Base-by-base conservation (phyloP, 2,329 filamentous ascomycete species). In the Apiospora aurea region DNA sequence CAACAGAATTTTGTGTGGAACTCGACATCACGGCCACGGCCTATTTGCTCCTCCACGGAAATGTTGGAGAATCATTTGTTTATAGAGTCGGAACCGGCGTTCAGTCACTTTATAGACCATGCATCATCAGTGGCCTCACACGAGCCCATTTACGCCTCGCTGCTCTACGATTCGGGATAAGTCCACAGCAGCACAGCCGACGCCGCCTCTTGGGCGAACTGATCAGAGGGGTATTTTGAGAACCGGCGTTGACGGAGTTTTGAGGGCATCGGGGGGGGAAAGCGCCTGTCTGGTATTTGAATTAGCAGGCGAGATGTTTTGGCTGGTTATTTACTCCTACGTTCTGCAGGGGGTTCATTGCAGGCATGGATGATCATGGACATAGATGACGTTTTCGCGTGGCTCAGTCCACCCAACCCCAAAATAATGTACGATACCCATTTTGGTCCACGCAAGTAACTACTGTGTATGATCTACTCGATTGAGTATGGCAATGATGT, bases 381-480 rank as follows among this genome's bases (percentile, higher is more conserved):
- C 57, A 64, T 64, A 64, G 57, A 64, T 64, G 57, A 64, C 57
- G 34, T 64, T 41, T 64, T 64, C 57, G 21, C n/a, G 57, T 41
- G 34, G 57, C 46, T 61, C 14, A 41, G 57, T 41, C 18, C 18
- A 41, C 57, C 34, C n/a, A 41, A 38, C 18, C 29, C 34, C 57
- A 64, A 41, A 64, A 64, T 64, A 64, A 64, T 64, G 57, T 64
- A 64, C 57, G 57, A 64, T 64, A 64, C 57, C 57, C 57, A 64
- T n/a, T 61, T 64, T 41, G 57, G 57, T n/a, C n/a, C n/a, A 8
- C 49, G 4, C 4, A 2, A 2, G 1, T 38, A 1, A 10, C 21
- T 21, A 10, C 18, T 34, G 6, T 8, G 10, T n/a, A 29, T 38
- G 53, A 61, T n/a, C 18, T 34, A 7, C 16, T 49, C 46, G 21